Conservation (phyloP, 179 eudicot genomes). For the Nepenthes alata region DNA sequence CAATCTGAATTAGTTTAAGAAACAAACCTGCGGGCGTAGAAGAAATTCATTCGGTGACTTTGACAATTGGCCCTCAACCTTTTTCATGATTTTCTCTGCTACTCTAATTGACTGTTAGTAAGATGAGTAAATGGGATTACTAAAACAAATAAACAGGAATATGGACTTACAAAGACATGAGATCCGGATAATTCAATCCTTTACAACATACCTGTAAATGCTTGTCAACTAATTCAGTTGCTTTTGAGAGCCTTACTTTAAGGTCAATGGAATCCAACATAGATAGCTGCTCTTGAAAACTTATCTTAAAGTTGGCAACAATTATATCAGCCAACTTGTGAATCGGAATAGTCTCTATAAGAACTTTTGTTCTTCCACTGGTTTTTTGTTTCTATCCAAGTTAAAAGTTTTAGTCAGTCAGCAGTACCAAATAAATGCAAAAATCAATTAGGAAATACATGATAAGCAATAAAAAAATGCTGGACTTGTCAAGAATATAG, state of each 20-base stretch:
- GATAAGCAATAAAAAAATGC: no score
- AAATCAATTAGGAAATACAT: neutral
- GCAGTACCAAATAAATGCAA: conserved; percentile 2
- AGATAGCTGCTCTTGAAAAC: conserved; percentile 93
- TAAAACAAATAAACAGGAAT: neutral
- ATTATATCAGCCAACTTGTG: conserved; percentile 95
- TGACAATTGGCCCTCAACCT: conserved; percentile 97
- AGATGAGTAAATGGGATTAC: neutral
- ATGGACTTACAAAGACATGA: neutral
- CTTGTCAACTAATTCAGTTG: conserved; percentile 91
- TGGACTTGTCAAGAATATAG: no score
- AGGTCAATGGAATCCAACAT: conserved; percentile 91
- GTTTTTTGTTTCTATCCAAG: conserved; percentile 77
- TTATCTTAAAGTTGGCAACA: conserved; percentile 97
- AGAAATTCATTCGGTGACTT: conserved; percentile 93
- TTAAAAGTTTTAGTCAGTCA: conserved; percentile 14
- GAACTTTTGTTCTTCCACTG: conserved; percentile 92
- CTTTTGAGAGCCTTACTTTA: conserved; percentile 91
- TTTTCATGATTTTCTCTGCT: conserved; percentile 96
- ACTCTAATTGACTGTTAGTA: conserved; percentile 80
- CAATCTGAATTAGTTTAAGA: neutral
- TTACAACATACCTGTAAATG: conserved; percentile 68
- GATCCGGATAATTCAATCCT: neutral
- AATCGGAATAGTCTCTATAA: conserved; percentile 88
- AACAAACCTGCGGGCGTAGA: conserved; percentile 88